Percentiles rank a stretch among this genome's conserved stretches.
phyloP scores from a whole-genome alignment of 768 basidiomycete genomes.

The Xerocomus brunneocitrinus region DNA sequence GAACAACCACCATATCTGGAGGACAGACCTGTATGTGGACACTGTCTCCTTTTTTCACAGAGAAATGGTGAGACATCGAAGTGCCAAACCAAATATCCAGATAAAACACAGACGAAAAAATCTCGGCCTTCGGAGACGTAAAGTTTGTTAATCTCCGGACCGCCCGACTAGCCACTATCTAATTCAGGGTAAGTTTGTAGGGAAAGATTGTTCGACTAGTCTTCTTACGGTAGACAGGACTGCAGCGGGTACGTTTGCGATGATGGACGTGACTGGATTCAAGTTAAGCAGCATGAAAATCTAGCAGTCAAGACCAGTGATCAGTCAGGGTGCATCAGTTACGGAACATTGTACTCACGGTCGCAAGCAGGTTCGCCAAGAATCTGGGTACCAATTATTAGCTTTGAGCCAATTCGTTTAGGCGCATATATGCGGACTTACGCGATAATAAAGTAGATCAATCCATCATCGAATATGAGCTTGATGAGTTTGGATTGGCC shows the following conservation, averaged over 20 bases:
- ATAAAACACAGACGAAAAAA: constrained; percentile 45
- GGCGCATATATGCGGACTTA: constrained; percentile 33
- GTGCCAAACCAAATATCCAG: constrained; percentile 24
- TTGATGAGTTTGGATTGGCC: constrained; percentile 55
- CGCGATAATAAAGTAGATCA: constrained; percentile 71
- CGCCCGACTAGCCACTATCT: constrained; percentile 62
- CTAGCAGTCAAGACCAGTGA: constrained; percentile 12
- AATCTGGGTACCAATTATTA: constrained; percentile 40
- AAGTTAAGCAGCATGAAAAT: constrained; percentile 64
- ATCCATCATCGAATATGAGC: constrained; percentile 67
- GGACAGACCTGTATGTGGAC: constrained; percentile 56
- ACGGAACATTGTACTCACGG: constrained; percentile 24
- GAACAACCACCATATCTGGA: background rate
- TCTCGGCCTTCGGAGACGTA: constrained; percentile 42
- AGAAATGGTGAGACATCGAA: constrained; percentile 20
- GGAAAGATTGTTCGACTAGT: background rate
- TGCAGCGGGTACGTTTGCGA: constrained; percentile 71
- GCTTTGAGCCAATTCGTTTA: background rate
- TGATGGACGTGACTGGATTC: constrained; percentile 70
- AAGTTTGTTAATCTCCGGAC: constrained; percentile 66
- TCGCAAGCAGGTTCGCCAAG: constrained; percentile 59
- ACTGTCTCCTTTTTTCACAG: constrained; percentile 41
- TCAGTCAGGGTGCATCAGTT: background rate
- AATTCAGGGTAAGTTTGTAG: background rate
- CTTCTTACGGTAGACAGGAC: constrained; percentile 57